Percentiles rank a stretch among this genome's conserved stretches.
Evolutionary conservation across 768 basidiomycete species (phyloP).

Genomic region (Polyporus arcularius): DNA sequence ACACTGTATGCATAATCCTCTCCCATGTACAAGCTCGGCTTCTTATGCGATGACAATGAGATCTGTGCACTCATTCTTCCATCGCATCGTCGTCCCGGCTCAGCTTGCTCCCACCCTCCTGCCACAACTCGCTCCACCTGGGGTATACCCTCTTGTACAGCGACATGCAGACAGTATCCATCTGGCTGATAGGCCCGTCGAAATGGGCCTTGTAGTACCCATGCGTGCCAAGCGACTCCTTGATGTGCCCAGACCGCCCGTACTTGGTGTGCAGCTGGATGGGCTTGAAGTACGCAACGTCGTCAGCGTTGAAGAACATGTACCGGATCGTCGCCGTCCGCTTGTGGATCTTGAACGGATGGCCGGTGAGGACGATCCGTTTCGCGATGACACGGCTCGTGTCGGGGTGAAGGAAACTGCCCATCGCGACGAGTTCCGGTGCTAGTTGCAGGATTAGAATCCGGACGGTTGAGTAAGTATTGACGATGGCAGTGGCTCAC

Average conservation of each 20-base stretch:
- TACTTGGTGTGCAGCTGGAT: conserved; percentile 92
- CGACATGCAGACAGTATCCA: conserved; percentile 96
- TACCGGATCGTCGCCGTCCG: conserved; percentile 97
- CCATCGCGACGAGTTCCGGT: conserved; percentile 86
- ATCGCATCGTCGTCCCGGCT: conserved; percentile 21
- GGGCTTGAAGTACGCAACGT: conserved; percentile 90
- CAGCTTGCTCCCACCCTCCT: conserved; percentile 10
- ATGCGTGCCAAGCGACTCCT: conserved; percentile 92
- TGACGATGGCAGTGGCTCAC: conserved; percentile 39
- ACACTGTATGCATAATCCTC: neutral
- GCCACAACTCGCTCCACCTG: conserved; percentile 72
- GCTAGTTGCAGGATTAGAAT: conserved; percentile 39
- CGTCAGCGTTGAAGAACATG: conserved; percentile 96
- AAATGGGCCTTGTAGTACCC: conserved; percentile 96
- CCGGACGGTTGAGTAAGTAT: neutral
- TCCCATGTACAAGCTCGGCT: neutral
- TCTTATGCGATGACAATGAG: neutral
- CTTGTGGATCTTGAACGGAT: conserved; percentile 96
- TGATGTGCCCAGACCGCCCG: conserved; percentile 86
- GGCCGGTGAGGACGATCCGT: conserved; percentile 92
- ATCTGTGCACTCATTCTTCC: conserved; percentile 23
- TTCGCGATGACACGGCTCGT: conserved; percentile 92
- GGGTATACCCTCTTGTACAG: conserved; percentile 95
- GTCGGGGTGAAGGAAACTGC: conserved; percentile 84
- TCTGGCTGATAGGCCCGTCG: conserved; percentile 90